A percentile compares a stretch with the other conserved stretches of the same genome.
phyloP scores from a whole-genome alignment of 345 rosid genomes.

The Heritiera fomes region DNA sequence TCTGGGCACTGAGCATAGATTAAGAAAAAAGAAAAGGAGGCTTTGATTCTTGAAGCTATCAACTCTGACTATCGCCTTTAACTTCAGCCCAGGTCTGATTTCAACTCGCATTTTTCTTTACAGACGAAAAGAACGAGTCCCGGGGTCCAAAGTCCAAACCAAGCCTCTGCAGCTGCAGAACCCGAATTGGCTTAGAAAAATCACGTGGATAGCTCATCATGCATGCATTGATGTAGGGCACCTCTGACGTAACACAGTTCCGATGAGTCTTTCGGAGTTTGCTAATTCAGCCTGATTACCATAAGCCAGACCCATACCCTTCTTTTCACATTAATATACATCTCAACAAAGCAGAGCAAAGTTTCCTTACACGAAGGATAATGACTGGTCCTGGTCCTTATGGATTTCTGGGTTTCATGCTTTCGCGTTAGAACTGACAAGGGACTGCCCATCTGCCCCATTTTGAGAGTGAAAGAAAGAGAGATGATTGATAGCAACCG shows the following conservation, averaged over 20 bases:
- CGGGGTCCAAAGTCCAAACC: background rate
- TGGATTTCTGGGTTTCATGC: background rate
- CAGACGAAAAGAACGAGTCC: slow-evolving; percentile 2
- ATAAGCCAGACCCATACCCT: background rate
- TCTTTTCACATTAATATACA: background rate
- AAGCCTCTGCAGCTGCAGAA: slow-evolving; percentile 16
- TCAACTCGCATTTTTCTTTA: background rate
- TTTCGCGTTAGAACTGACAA: background rate
- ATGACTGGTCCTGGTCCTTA: background rate
- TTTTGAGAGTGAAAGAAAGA: background rate
- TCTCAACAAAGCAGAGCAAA: background rate
- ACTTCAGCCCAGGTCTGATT: background rate
- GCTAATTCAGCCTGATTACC: no score
- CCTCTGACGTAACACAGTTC: background rate
- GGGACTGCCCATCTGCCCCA: background rate
- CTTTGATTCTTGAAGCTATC: slow-evolving; percentile 12
- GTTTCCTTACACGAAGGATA: background rate
- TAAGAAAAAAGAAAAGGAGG: background rate
- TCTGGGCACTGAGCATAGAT: background rate
- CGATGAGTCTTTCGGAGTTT: background rate
- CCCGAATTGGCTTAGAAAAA: background rate
- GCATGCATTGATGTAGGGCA: background rate
- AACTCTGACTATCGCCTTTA: background rate
- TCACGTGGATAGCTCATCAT: background rate
- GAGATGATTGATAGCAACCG: background rate